These are phyloP conservation scores for Xerocomus potaroensis DNA, from an alignment of 768 basidiomycete species.

Conservation along the genomic window DNA sequence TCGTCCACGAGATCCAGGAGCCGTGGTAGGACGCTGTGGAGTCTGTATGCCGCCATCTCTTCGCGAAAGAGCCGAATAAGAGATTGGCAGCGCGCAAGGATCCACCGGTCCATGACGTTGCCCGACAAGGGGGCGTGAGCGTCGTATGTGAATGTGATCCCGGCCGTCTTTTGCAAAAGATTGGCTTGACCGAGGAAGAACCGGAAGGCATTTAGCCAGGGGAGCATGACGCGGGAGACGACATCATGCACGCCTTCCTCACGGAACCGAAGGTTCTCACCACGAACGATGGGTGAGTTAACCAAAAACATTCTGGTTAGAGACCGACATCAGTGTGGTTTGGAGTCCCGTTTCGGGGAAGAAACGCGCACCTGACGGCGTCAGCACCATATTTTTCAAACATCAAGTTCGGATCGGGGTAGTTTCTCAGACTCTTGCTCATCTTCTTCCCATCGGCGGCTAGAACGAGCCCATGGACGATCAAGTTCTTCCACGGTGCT, in stretches of 20 bases:
- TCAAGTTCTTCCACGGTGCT: slow-evolving; percentile 98
- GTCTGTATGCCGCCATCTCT: slow-evolving; percentile 96
- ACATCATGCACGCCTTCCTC: slow-evolving; percentile 98
- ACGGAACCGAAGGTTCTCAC: slow-evolving; percentile 95
- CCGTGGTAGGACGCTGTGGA: slow-evolving; percentile 97
- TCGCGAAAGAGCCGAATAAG: slow-evolving; percentile 85
- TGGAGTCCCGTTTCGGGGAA: neutral
- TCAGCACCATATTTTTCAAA: slow-evolving; percentile 93
- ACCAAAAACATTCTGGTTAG: slow-evolving; percentile 89
- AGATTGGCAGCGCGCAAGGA: slow-evolving; percentile 96
- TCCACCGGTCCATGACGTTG: slow-evolving; percentile 99
- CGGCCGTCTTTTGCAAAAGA: slow-evolving; percentile 76
- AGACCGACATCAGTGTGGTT: neutral
- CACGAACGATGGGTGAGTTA: slow-evolving; percentile 97
- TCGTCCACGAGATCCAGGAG: slow-evolving; percentile 91
- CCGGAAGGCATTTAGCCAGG: slow-evolving; percentile 98
- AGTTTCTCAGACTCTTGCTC: slow-evolving; percentile 97
- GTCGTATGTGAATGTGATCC: slow-evolving; percentile 79
- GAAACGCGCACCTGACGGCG: slow-evolving; percentile 66
- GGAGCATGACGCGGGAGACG: slow-evolving; percentile 90
- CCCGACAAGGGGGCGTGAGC: slow-evolving; percentile 75
- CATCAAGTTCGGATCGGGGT: slow-evolving; percentile 90
- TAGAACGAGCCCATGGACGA: slow-evolving; percentile 92
- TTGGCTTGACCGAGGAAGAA: slow-evolving; percentile 97
- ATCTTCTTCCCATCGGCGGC: slow-evolving; percentile 99